These are phyloP conservation scores for Syzygium oleosum DNA, from an alignment of 345 rosid species.

Conservation along the genomic window DNA sequence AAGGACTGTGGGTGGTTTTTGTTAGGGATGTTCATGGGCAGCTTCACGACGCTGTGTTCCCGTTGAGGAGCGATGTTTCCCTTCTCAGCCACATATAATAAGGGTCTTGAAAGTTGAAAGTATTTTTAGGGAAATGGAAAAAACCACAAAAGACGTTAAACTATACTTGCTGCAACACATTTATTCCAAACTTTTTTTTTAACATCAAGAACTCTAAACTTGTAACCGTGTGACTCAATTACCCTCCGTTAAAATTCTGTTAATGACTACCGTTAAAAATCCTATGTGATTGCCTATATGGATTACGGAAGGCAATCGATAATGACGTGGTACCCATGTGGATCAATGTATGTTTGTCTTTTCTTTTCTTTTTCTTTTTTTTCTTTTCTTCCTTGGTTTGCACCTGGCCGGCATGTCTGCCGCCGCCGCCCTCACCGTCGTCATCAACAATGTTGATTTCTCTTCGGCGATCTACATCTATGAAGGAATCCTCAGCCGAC, in stretches of 20 bases:
- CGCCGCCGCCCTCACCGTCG: not conserved
- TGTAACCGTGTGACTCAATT: not conserved
- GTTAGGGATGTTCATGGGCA: no score
- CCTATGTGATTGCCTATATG: not conserved
- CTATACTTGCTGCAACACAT: not conserved
- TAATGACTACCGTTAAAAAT: not conserved
- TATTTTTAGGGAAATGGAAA: not conserved
- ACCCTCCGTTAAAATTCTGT: not conserved
- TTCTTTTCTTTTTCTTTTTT: not conserved
- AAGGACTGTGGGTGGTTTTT: no score
- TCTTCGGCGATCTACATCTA: not conserved
- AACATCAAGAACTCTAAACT: not conserved
- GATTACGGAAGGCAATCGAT: not conserved
- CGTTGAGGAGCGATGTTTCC: no score
- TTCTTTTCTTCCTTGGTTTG: not conserved
- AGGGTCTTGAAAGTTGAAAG: not conserved
- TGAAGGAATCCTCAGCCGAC: not conserved
- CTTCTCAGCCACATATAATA: not conserved
- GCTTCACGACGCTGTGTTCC: no score
- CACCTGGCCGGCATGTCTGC: not conserved
- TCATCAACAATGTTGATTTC: not conserved
- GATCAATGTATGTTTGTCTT: not conserved
- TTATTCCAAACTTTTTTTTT: not conserved
- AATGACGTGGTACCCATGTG: no score
- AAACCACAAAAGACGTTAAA: not conserved